A percentile compares a stretch with the other conserved stretches of the same genome.
Conservation (phyloP, 768 basidiomycete genomes). For the Tricholoma sp. region DNA sequence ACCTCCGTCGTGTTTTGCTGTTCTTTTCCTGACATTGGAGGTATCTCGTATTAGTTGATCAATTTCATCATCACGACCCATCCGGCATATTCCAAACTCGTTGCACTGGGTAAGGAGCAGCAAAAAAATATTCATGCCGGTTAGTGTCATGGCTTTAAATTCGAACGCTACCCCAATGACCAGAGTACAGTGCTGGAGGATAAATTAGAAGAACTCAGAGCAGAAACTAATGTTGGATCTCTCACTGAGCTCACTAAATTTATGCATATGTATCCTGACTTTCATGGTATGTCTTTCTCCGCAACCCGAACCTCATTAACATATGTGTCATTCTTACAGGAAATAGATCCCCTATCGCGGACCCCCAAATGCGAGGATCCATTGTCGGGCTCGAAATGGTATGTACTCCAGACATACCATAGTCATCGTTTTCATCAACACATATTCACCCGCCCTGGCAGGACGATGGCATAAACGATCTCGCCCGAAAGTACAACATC, state of each 20-base stretch:
- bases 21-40: background rate
- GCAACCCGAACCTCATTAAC: background rate
- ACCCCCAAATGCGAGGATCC: conserved; percentile 91
- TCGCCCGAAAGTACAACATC: conserved; percentile 87
- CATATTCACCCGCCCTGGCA: conserved; percentile 16
- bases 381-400: conserved; percentile 83
- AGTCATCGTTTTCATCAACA: background rate
- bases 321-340: conserved; percentile 39
- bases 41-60: conserved; percentile 58
- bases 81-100: conserved; percentile 71
- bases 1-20: background rate
- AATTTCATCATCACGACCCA: conserved; percentile 95
- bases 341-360: conserved; percentile 94
- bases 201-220: conserved; percentile 59
- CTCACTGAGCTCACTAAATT: conserved; percentile 86
- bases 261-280: conserved; percentile 92
- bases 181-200: conserved; percentile 59
- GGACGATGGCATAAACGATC: conserved; percentile 72
- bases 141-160: conserved; percentile 17
- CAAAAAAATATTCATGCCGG: conserved; percentile 56
- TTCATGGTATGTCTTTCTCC: conserved; percentile 58
- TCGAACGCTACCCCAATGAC: background rate
- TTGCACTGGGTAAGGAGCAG: conserved; percentile 55
- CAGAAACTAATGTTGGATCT: conserved; percentile 49
- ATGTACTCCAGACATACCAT: conserved; percentile 10